Conservation (phyloP, 2,329 filamentous ascomycete species). For the Ophiocordyceps robertsii region DNA sequence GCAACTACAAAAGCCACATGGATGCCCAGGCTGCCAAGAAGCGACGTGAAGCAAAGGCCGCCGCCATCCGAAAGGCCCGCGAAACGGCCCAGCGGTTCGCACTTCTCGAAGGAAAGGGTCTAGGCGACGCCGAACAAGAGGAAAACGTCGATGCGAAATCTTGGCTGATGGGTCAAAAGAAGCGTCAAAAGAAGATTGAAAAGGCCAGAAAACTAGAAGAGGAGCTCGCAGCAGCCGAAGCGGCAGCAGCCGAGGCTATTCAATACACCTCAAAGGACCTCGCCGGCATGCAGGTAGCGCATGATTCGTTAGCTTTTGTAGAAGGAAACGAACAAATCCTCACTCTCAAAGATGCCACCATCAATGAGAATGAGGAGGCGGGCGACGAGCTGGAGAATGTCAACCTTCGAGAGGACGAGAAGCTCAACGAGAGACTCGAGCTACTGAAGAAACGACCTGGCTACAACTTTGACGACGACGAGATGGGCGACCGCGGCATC, state of each 20-base stretch:
- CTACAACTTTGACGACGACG: slow-evolving; percentile 72
- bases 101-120: slow-evolving; percentile 66
- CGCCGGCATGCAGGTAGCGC: slow-evolving; percentile 81
- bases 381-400: slow-evolving; percentile 83
- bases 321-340: slow-evolving; percentile 79
- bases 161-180: slow-evolving; percentile 85
- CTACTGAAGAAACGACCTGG: slow-evolving; percentile 81
- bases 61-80: slow-evolving; percentile 73
- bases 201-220: slow-evolving; percentile 59
- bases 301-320: slow-evolving; percentile 70
- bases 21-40: slow-evolving; percentile 66
- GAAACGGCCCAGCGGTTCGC: slow-evolving; percentile 68
- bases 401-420: slow-evolving; percentile 57
- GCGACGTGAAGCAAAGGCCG: slow-evolving; percentile 67
- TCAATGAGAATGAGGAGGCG: slow-evolving; percentile 71
- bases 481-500: slow-evolving; percentile 51
- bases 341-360: slow-evolving; percentile 85
- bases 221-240: slow-evolving; percentile 66
- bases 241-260: slow-evolving; percentile 43
- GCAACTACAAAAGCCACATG: slow-evolving; percentile 53
- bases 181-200: slow-evolving; percentile 82
- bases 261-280: slow-evolving; percentile 78
- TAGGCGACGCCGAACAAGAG: slow-evolving; percentile 61
- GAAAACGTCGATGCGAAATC: slow-evolving; percentile 63
- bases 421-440: slow-evolving; percentile 61